These are phyloP conservation scores for Hygrophoropsis aurantiaca DNA, from an alignment of 768 basidiomycete species.

Conservation along the genomic window DNA sequence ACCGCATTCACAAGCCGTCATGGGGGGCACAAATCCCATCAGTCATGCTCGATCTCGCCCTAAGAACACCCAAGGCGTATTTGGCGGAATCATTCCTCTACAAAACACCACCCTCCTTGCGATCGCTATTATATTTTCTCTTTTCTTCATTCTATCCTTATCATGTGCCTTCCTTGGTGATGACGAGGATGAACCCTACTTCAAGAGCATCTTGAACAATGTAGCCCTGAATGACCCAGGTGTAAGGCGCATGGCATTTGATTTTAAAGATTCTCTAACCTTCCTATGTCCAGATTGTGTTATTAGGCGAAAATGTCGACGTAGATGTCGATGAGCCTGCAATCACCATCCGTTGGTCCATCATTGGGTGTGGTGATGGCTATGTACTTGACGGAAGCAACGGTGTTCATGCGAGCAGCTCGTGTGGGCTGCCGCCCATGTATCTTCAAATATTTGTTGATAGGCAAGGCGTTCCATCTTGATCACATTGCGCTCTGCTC, in stretches of 20 bases:
- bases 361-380: conserved; percentile 49
- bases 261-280: not conserved
- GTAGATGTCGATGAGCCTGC: conserved; percentile 60
- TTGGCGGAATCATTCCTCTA: conserved; percentile 25
- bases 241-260: conserved; percentile 29
- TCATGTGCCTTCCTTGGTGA: conserved; percentile 50
- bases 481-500: not conserved
- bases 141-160: conserved; percentile 48
- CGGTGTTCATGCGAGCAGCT: conserved; percentile 43
- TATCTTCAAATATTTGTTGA: conserved; percentile 49
- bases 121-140: conserved; percentile 43
- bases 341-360: conserved; percentile 55
- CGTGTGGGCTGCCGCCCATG: conserved; percentile 47
- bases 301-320: conserved; percentile 57
- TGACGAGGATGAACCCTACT: conserved; percentile 39
- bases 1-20: conserved; percentile 8
- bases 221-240: conserved; percentile 44
- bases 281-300: conserved; percentile 41
- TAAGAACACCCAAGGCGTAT: not conserved
- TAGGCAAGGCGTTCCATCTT: conserved; percentile 32
- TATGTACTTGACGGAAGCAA: conserved; percentile 45
- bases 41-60: conserved; percentile 4
- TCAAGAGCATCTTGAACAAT: conserved; percentile 39
- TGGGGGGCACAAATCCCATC: conserved; percentile 13
- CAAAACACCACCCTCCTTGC: conserved; percentile 24